Conservation (phyloP, 2,329 filamentous ascomycete genomes). For the Westerdykella aurantiaca region DNA sequence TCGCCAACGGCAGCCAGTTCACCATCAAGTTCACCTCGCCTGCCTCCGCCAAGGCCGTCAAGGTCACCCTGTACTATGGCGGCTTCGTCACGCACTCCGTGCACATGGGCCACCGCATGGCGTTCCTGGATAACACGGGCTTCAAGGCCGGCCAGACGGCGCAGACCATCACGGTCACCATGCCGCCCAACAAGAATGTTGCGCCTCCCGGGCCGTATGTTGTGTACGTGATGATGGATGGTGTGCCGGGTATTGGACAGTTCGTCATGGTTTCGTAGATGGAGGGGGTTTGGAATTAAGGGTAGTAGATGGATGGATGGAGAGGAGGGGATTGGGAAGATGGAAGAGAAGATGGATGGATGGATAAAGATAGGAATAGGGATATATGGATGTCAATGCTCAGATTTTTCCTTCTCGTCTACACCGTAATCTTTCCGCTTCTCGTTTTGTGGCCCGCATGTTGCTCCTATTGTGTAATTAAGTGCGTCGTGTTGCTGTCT, state of each 20-base stretch:
- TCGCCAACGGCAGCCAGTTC: conserved; percentile 43
- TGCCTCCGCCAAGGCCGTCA: conserved; percentile 39
- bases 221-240: conserved; percentile 54
- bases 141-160: conserved; percentile 39
- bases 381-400: not conserved
- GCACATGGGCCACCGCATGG: conserved; percentile 57
- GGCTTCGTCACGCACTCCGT: conserved; percentile 57
- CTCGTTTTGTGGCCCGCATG: no score
- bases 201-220: conserved; percentile 57
- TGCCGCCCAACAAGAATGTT: conserved; percentile 52
- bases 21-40: conserved; percentile 45
- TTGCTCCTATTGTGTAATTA: no score
- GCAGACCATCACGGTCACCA: conserved; percentile 48
- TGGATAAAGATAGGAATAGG: not conserved
- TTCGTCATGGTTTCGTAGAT: conserved; percentile 43
- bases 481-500: no score
- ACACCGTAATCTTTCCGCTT: no score
- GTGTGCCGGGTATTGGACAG: conserved; percentile 49
- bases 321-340: not conserved
- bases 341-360: not conserved
- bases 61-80: conserved; percentile 52
- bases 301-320: not conserved
- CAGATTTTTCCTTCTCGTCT: no score
- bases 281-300: not conserved
- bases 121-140: conserved; percentile 47